Evolutionary conservation across 2,329 filamentous ascomycete genomes (phyloP).

Genomic region (Alternaria angustiovoidea): DNA sequence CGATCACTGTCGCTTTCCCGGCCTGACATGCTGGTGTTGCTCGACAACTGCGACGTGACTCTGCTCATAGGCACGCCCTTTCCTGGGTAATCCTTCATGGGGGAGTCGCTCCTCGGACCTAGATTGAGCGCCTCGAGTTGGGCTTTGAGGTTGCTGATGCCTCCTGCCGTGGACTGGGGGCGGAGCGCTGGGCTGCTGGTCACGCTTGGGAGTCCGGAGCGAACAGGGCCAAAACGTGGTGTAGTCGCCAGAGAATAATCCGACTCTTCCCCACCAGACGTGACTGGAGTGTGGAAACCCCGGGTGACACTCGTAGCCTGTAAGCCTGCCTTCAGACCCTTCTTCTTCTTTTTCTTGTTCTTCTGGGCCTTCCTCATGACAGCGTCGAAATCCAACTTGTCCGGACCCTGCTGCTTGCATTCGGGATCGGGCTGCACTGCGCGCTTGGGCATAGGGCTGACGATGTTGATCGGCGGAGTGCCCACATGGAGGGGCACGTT

Average conservation of each 20-base stretch:
- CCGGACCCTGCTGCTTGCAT: conserved; percentile 34
- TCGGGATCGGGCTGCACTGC: conserved; percentile 32
- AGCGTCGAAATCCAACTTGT: conserved; percentile 50
- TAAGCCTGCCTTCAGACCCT: conserved; percentile 37
- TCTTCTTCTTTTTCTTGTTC: conserved; percentile 51
- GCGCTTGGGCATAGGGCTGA: conserved; percentile 44
- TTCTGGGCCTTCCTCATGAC: conserved; percentile 51
- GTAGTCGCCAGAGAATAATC: conserved; percentile 56
- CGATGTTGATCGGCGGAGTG: conserved; percentile 50
- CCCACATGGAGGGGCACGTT: conserved; percentile 35
- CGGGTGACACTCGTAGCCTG: conserved; percentile 51
- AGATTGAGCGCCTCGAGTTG: conserved; percentile 82
- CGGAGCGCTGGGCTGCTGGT: conserved; percentile 63
- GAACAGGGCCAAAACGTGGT: conserved; percentile 51
- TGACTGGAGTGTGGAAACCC: conserved; percentile 61
- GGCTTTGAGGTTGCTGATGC: conserved; percentile 82
- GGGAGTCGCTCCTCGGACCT: conserved; percentile 63
- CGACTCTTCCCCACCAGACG: conserved; percentile 65
- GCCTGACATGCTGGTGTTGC: conserved; percentile 64
- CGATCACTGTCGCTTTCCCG: conserved; percentile 69
- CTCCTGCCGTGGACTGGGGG: conserved; percentile 64
- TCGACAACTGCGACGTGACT: conserved; percentile 57
- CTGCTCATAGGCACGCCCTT: conserved; percentile 47
- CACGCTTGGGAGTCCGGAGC: conserved; percentile 57
- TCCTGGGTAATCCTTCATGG: conserved; percentile 62